Conservation (phyloP, 2,329 filamentous ascomycete genomes). For the Arthroderma sp. region DNA sequence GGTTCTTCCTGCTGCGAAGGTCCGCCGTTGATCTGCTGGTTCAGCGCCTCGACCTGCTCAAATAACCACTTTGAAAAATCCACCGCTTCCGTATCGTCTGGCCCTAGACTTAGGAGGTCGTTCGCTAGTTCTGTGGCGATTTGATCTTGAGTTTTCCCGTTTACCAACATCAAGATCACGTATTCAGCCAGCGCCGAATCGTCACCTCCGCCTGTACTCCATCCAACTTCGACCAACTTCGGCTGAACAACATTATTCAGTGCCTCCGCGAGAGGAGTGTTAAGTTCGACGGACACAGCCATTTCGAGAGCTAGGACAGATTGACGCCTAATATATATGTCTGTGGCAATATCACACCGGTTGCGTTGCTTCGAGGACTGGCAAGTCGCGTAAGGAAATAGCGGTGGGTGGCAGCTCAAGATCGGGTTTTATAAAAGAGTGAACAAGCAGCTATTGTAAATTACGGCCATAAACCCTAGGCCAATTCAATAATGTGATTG, state of each 20-base stretch:
- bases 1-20: conserved; percentile 14
- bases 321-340: not conserved
- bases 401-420: not conserved
- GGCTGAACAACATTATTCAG: conserved; percentile 73
- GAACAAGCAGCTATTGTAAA: too few species aligned
- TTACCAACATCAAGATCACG: conserved; percentile 92
- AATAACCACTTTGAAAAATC: conserved; percentile 93
- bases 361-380: too few species aligned
- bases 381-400: too few species aligned
- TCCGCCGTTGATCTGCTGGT: conserved; percentile 47
- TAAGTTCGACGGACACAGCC: conserved; percentile 62
- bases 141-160: conserved; percentile 83
- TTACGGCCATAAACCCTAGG: too few species aligned
- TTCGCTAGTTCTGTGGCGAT: conserved; percentile 77
- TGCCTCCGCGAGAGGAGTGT: conserved; percentile 72
- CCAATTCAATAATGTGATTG: too few species aligned
- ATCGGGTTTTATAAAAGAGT: not conserved
- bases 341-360: too few species aligned
- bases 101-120: conserved; percentile 68
- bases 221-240: conserved; percentile 85
- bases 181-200: conserved; percentile 86
- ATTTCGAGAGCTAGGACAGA: conserved; percentile 34
- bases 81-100: conserved; percentile 68
- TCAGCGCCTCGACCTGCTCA: conserved; percentile 60
- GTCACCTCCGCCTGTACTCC: conserved; percentile 68